Conservation (phyloP, 768 basidiomycete species). For the Suillus ampliporus region DNA sequence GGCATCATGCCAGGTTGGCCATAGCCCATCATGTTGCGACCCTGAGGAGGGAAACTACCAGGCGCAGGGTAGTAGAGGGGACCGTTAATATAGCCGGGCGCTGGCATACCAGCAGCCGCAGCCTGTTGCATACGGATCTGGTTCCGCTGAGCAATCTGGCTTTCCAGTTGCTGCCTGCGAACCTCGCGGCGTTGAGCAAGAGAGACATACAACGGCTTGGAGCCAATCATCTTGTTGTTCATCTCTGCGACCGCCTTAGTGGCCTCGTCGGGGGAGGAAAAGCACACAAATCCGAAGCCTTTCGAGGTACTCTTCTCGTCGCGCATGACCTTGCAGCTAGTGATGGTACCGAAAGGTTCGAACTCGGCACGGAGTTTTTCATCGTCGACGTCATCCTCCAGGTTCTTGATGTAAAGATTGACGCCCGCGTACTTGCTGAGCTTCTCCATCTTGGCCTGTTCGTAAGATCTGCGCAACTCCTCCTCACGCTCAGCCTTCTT, state of each 20-base stretch:
- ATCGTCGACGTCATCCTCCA: slow-evolving; percentile 97
- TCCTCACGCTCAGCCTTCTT: slow-evolving; percentile 99
- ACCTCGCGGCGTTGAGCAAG: slow-evolving; percentile 98
- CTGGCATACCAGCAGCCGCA: slow-evolving; percentile 81
- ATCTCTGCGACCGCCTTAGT: slow-evolving; percentile 99
- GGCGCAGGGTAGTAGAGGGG: slow-evolving; percentile 79
- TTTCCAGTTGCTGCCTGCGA: slow-evolving; percentile 97
- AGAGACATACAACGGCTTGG: slow-evolving; percentile 98
- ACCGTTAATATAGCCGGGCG: slow-evolving; percentile 46
- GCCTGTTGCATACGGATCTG: slow-evolving; percentile 97
- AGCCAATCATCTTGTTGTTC: slow-evolving; percentile 99
- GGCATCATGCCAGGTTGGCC: slow-evolving; percentile 89
- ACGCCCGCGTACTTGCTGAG: slow-evolving; percentile 98
- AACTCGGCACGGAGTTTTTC: slow-evolving; percentile 97
- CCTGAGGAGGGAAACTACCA: slow-evolving; percentile 75
- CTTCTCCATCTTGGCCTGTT: slow-evolving; percentile 96
- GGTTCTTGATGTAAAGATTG: slow-evolving; percentile 99
- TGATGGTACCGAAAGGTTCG: slow-evolving; percentile 95
- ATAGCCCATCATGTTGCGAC: slow-evolving; percentile 77
- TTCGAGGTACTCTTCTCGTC: slow-evolving; percentile 94
- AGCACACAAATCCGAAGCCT: slow-evolving; percentile 99
- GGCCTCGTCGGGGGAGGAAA: slow-evolving; percentile 97
- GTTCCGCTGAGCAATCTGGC: slow-evolving; percentile 97
- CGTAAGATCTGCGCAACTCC: slow-evolving; percentile 91
- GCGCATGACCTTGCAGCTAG: slow-evolving; percentile 99